Conservation (phyloP, 2,329 filamentous ascomycete species). For the Pseudogymnoascus pannorum region DNA sequence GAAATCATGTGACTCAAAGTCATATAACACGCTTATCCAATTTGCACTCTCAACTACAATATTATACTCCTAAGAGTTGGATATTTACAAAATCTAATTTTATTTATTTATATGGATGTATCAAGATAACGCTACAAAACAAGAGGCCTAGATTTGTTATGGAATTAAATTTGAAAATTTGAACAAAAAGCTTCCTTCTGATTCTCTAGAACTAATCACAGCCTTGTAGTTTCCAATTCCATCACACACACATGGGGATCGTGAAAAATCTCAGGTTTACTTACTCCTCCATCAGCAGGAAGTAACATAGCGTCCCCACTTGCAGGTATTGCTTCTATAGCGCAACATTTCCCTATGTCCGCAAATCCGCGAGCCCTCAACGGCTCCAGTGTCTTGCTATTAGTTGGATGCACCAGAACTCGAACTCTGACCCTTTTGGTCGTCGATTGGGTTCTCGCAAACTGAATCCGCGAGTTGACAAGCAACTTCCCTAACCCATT, state of each 20-base stretch:
- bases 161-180: too few species aligned
- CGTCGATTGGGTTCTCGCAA: conserved; percentile 17
- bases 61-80: too few species aligned
- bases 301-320: conserved; percentile 28
- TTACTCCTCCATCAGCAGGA: conserved; percentile 21
- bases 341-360: conserved; percentile 24
- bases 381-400: conserved; percentile 24
- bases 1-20: too few species aligned
- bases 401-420: conserved; percentile 27
- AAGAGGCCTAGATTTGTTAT: too few species aligned
- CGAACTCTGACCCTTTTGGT: conserved; percentile 19
- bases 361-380: conserved; percentile 23
- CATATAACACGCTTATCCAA: too few species aligned
- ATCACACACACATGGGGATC: conserved; percentile 19
- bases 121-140: too few species aligned
- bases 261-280: conserved; percentile 20
- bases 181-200: too few species aligned
- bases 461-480: conserved; percentile 16
- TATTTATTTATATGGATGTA: too few species aligned
- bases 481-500: conserved; percentile 22
- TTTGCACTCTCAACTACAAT: too few species aligned
- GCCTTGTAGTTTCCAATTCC: too few species aligned
- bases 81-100: too few species aligned
- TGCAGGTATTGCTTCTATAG: conserved; percentile 25
- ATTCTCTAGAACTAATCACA: too few species aligned